Percentiles rank a stretch among this genome's conserved stretches.
Conservation (phyloP, 2,329 filamentous ascomycete species). For the Ceratocystis cacaofunesta region DNA sequence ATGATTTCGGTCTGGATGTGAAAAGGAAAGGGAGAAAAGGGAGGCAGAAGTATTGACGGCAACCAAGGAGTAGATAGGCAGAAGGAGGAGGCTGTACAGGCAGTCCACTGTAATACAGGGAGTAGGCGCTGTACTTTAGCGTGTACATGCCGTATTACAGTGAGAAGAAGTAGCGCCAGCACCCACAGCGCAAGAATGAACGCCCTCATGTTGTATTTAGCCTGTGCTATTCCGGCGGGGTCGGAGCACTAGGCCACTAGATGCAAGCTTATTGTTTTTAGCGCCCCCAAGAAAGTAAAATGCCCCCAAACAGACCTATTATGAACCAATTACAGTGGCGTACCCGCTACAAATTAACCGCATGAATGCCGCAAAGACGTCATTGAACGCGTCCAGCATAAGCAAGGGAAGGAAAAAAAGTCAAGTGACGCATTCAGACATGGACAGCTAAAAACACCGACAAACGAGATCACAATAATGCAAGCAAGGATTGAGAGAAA, state of each 20-base stretch:
- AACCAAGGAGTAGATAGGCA: neutral
- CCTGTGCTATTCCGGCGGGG: no score
- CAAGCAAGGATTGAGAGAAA: neutral
- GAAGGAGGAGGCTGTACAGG: neutral
- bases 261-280: no score
- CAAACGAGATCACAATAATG: neutral
- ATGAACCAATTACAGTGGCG: neutral
- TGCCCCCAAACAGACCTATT: no score
- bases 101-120: neutral
- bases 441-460: neutral
- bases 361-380: neutral
- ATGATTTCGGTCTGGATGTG: neutral
- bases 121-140: neutral
- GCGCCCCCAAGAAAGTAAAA: no score
- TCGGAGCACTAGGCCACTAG: neutral
- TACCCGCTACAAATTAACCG: neutral
- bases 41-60: neutral
- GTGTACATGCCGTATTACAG: neutral
- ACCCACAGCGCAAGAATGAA: neutral
- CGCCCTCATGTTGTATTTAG: no score
- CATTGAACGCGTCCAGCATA: neutral
- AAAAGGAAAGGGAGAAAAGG: neutral
- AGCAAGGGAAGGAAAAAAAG: neutral
- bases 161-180: neutral
- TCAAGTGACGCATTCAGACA: constrained; percentile 1